A percentile compares a stretch with the other conserved stretches of the same genome.
Evolutionary conservation across 345 rosid genomes (phyloP).

Genomic region (Camelina neglecta): DNA sequence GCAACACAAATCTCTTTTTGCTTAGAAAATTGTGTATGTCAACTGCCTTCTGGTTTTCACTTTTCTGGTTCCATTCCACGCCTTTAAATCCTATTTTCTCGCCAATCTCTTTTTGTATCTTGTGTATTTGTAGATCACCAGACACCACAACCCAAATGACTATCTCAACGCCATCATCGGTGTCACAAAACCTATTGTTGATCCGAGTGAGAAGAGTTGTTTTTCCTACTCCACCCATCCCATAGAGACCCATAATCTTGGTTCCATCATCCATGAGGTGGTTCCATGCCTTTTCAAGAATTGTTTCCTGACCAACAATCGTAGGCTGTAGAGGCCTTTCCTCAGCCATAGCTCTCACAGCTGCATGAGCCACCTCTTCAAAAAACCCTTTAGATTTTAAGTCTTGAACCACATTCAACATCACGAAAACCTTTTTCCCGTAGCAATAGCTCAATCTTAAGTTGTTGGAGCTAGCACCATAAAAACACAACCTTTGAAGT

Average conservation of each 20-base stretch:
- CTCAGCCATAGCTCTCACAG: conserved; percentile 7
- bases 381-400: conserved; percentile 20
- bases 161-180: conserved; percentile 9
- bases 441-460: conserved; percentile 5
- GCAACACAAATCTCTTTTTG: conserved; percentile 26
- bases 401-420: conserved; percentile 5
- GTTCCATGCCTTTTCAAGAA: conserved; percentile 26
- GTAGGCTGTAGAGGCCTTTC: conserved; percentile 7
- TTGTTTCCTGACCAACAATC: conserved; percentile 31
- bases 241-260: conserved; percentile 31
- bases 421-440: conserved; percentile 9
- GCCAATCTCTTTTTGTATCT: conserved; percentile 34
- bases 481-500: conserved; percentile 22
- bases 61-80: conserved; percentile 21
- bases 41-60: neutral
- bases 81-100: neutral
- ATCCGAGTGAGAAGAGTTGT: conserved; percentile 43
- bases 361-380: conserved; percentile 19
- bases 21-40: neutral
- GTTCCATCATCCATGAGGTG: conserved; percentile 13
- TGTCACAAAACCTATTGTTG: conserved; percentile 21
- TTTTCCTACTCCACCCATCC: conserved; percentile 43
- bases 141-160: conserved; percentile 41
- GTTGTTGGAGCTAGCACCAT: conserved; percentile 7
- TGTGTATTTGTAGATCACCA: conserved; percentile 21